Conservation (phyloP, 2,329 filamentous ascomycete species). For the Penicillium sp. region DNA sequence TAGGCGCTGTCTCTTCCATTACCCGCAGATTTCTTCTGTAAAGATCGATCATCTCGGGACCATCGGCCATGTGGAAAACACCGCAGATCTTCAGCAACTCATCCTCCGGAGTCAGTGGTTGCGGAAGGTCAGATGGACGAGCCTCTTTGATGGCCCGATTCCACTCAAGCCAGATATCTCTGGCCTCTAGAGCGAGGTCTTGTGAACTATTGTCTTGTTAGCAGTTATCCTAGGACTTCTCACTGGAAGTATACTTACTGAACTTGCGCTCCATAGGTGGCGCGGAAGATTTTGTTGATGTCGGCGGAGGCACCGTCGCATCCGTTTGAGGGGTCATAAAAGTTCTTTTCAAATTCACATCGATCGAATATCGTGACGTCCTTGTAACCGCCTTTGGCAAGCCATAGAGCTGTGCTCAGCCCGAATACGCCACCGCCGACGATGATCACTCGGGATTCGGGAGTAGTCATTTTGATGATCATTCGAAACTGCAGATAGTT, state of each 20-base stretch:
- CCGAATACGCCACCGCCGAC: conserved; percentile 53
- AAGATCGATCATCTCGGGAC: conserved; percentile 9
- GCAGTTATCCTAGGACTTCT: background rate
- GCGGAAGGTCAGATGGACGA: background rate
- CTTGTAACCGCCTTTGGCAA: conserved; percentile 38
- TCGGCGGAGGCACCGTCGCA: background rate
- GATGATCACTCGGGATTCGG: conserved; percentile 31
- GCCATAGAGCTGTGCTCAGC: conserved; percentile 43
- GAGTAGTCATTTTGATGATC: conserved; percentile 4
- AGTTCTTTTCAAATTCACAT: background rate
- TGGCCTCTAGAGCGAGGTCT: background rate
- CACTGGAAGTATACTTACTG: background rate
- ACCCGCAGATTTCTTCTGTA: background rate
- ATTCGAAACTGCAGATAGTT: background rate
- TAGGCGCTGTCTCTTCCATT: background rate
- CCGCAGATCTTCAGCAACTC: conserved; percentile 18
- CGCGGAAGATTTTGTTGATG: background rate
- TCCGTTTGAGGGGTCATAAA: background rate
- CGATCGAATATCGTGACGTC: conserved; percentile 47
- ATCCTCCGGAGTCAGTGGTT: conserved; percentile 18
- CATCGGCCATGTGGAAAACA: conserved; percentile 16
- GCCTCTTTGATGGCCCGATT: background rate
- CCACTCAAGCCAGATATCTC: background rate
- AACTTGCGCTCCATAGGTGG: background rate
- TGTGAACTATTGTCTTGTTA: background rate